Percentiles rank a stretch among this genome's conserved stretches.
Evolutionary conservation across 371 early-diverging fungal species (phyloP).

Genomic region (Quaeritorhiza haematococci): DNA sequence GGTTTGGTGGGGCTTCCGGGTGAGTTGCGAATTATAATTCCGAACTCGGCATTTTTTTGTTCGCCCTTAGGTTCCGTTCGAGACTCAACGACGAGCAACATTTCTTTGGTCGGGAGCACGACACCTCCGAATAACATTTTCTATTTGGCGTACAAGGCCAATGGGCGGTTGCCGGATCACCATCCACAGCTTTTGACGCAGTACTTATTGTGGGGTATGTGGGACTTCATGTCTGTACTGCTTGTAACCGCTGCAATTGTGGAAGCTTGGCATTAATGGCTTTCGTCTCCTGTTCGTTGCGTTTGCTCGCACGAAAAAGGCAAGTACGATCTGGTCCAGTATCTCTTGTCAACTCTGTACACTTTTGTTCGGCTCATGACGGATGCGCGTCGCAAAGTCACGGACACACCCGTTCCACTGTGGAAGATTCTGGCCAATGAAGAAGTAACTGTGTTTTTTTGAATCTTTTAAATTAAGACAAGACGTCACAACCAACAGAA

Average conservation of each 20-base stretch:
- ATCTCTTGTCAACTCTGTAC: constrained; percentile 42
- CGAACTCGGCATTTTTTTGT: too few relatives aligned
- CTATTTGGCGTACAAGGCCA: constrained; percentile 9
- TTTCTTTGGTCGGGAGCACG: too few relatives aligned
- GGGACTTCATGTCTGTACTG: background rate
- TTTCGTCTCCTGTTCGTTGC: background rate
- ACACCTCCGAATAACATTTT: constrained; percentile 15
- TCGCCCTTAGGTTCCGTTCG: too few relatives aligned
- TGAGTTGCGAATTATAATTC: too few relatives aligned
- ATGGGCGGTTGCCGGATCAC: constrained; percentile 57
- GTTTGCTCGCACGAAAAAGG: constrained; percentile 24
- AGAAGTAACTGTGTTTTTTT: background rate
- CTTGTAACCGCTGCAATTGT: background rate
- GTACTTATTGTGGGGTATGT: constrained; percentile 70
- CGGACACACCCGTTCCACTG: constrained; percentile 31
- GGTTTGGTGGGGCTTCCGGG: too few relatives aligned
- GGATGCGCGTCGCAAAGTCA: constrained; percentile 16
- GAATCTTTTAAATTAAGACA: background rate
- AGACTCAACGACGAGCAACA: too few relatives aligned
- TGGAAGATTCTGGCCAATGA: constrained; percentile 34
- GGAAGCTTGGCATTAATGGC: background rate
- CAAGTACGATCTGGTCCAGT: constrained; percentile 63
- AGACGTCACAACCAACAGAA: background rate
- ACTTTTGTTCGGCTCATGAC: constrained; percentile 27
- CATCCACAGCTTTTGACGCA: constrained; percentile 71